Conservation (phyloP, 352 stramenopile genomes). For the Pythium sp. region DNA sequence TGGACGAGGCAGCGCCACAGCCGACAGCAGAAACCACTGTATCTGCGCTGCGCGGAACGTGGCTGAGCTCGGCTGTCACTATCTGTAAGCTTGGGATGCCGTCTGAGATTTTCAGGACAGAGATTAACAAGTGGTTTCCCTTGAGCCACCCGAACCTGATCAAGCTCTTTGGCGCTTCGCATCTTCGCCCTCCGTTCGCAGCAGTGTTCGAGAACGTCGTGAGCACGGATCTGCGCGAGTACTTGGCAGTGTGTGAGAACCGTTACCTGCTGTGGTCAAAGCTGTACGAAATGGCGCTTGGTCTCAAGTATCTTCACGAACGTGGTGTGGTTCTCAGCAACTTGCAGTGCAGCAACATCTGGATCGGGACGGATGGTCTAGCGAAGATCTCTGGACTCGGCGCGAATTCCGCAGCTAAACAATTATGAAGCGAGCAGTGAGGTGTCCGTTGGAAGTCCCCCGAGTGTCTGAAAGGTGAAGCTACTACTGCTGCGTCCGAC, state of each 20-base stretch:
- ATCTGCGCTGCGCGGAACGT: not conserved
- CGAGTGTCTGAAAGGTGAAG: not conserved
- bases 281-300: constrained; percentile 18
- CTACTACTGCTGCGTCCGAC: not conserved
- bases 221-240: not conserved
- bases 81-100: not conserved
- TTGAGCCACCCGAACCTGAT: constrained; percentile 19
- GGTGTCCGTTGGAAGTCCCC: constrained; percentile 1
- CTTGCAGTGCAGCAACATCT: not conserved
- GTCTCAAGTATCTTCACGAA: constrained; percentile 32
- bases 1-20: not conserved
- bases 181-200: constrained; percentile 1
- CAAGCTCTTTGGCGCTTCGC: constrained; percentile 19
- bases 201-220: not conserved
- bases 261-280: not conserved
- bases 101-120: not conserved
- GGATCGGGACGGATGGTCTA: not conserved
- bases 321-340: not conserved
- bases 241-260: not conserved
- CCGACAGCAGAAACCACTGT: too few species aligned
- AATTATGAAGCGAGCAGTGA: not conserved
- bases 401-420: not conserved
- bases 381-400: constrained; percentile 2
- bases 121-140: constrained; percentile 17
- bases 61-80: not conserved